Conservation (phyloP, 768 basidiomycete genomes). For the Xerocomus potaroensis region DNA sequence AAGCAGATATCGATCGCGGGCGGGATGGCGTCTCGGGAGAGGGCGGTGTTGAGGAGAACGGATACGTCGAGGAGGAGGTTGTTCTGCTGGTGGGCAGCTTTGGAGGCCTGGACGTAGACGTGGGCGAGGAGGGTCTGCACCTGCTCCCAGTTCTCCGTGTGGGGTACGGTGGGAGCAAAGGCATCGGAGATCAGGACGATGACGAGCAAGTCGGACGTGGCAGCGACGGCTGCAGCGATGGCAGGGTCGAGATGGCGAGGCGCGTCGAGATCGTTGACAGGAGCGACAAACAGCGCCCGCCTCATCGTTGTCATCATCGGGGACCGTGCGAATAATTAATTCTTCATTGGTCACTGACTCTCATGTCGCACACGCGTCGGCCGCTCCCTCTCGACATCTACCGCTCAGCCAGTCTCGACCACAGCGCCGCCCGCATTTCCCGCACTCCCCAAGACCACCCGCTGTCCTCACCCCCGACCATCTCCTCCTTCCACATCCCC, state of each 20-base stretch:
- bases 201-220: slow-evolving; percentile 47
- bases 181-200: slow-evolving; percentile 63
- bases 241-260: slow-evolving; percentile 55
- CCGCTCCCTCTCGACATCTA: background rate
- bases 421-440: slow-evolving; percentile 6
- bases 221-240: slow-evolving; percentile 44
- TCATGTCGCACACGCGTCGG: background rate
- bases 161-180: slow-evolving; percentile 40
- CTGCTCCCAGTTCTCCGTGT: slow-evolving; percentile 53
- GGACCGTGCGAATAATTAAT: slow-evolving; percentile 17
- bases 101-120: slow-evolving; percentile 83
- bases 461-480: slow-evolving; percentile 26
- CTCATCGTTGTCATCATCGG: slow-evolving; percentile 2
- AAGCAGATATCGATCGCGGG: slow-evolving; percentile 41
- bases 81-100: slow-evolving; percentile 60
- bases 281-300: slow-evolving; percentile 47
- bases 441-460: slow-evolving; percentile 14
- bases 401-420: slow-evolving; percentile 16
- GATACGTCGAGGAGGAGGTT: slow-evolving; percentile 75
- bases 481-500: slow-evolving; percentile 24
- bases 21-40: slow-evolving; percentile 39
- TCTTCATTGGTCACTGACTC: background rate
- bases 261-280: slow-evolving; percentile 43
- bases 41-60: slow-evolving; percentile 63
- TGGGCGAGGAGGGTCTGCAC: slow-evolving; percentile 77